These are phyloP conservation scores for Lepidium aucheri DNA, from an alignment of 345 rosid species.

Conservation along the genomic window DNA sequence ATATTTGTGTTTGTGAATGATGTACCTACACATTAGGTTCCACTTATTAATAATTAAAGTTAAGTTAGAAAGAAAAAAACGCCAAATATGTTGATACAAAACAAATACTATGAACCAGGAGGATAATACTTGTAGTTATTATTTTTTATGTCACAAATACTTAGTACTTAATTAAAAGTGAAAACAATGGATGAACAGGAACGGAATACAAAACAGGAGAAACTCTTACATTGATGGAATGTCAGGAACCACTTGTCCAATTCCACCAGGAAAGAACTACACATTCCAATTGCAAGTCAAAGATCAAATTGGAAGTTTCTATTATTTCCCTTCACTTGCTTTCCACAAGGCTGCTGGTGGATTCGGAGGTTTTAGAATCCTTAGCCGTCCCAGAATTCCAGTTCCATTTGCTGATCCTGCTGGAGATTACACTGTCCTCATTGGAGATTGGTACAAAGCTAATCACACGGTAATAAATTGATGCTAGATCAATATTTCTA, in stretches of 20 bases:
- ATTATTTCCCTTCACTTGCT: constrained; percentile 63
- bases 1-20: no score
- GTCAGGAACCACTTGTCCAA: constrained; percentile 82
- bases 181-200: constrained; percentile 34
- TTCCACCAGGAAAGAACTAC: constrained; percentile 69
- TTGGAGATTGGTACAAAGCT: constrained; percentile 69
- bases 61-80: no score
- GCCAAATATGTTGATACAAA: no score
- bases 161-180: no score
- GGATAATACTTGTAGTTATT: no score
- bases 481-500: neutral
- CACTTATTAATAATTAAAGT: no score
- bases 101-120: no score
- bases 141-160: no score
- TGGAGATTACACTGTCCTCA: constrained; percentile 65
- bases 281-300: constrained; percentile 69
- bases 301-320: constrained; percentile 75
- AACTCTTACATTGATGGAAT: constrained; percentile 77
- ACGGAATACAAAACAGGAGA: constrained; percentile 75
- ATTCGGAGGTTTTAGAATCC: constrained; percentile 62
- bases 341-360: constrained; percentile 81
- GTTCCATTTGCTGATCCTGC: constrained; percentile 60
- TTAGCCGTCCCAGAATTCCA: constrained; percentile 58
- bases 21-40: no score
- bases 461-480: constrained; percentile 54